Percentiles rank a stretch among this genome's conserved stretches.
phyloP scores from a whole-genome alignment of 805 yeast species.

The Spathaspora arborariae region DNA sequence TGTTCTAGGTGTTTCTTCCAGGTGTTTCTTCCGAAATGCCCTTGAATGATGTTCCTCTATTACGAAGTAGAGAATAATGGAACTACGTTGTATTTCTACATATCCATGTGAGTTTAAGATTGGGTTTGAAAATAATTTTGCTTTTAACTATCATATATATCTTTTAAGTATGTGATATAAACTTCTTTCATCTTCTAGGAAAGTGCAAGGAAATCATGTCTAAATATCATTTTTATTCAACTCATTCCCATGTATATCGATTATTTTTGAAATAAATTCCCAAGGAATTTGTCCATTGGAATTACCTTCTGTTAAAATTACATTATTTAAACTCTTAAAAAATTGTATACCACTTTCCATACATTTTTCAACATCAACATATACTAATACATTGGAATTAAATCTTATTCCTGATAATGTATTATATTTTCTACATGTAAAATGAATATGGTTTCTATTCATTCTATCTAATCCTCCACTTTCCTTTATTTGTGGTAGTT shows the following conservation, averaged over 20 bases:
- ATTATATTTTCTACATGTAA: constrained; percentile 54
- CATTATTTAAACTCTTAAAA: constrained; percentile 68
- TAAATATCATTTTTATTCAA: constrained; percentile 3
- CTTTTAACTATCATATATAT: no score
- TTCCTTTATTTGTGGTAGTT: constrained; percentile 44
- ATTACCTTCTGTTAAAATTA: constrained; percentile 64
- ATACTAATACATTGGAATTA: constrained; percentile 56
- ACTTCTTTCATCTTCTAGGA: no score
- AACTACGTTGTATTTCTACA: neutral
- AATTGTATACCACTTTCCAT: constrained; percentile 43
- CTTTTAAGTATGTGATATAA: no score
- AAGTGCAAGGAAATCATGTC: neutral
- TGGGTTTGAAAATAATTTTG: no score
- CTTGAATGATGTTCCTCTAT: neutral
- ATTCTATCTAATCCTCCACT: constrained; percentile 60
- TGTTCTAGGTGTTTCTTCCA: no score
- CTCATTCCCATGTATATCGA: constrained; percentile 11
- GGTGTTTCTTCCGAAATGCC: no score
- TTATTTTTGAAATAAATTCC: constrained; percentile 36
- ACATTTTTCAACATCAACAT: constrained; percentile 52
- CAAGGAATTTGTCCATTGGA: constrained; percentile 45
- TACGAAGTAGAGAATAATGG: neutral
- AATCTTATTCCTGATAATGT: constrained; percentile 69
- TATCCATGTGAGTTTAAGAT: neutral
- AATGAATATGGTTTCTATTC: constrained; percentile 83